These are phyloP conservation scores for Ensete ventricosum DNA, from an alignment of 176 grass and related monocot species.

Conservation along the genomic window DNA sequence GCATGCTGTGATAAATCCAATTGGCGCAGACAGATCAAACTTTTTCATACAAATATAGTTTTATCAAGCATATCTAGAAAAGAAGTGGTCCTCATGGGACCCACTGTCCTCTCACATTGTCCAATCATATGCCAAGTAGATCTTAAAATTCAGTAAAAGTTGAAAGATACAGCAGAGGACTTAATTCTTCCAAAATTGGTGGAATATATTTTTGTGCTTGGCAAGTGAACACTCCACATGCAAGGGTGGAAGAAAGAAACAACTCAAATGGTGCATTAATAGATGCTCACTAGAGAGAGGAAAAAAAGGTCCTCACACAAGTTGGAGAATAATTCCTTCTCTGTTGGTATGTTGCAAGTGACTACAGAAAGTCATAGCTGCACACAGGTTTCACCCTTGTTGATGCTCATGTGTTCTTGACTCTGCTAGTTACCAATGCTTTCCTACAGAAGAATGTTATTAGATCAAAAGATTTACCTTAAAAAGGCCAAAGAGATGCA, in stretches of 20 bases:
- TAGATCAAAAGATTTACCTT: too few species aligned
- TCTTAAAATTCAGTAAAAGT: neutral
- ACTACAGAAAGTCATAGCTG: neutral
- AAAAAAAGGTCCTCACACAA: too few species aligned
- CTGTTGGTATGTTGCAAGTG: neutral
- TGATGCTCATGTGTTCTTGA: too few species aligned
- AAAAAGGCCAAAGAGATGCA: too few species aligned
- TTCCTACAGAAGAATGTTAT: too few species aligned
- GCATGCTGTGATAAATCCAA: neutral
- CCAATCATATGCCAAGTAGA: neutral
- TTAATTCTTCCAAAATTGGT: neutral
- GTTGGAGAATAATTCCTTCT: too few species aligned
- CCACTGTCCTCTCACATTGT: neutral
- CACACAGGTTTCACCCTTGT: too few species aligned
- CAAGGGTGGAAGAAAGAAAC: neutral
- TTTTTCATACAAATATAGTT: neutral
- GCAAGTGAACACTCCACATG: neutral
- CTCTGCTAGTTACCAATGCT: too few species aligned
- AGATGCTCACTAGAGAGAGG: neutral
- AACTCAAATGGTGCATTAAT: neutral
- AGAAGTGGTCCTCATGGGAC: neutral
- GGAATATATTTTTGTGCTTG: neutral
- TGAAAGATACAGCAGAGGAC: neutral
- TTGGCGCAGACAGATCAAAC: neutral
- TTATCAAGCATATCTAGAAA: neutral